Percentiles rank a stretch among this genome's conserved stretches.
These are phyloP conservation scores for Exsudoporus frostii DNA, from an alignment of 768 basidiomycete genomes.

Conservation along the genomic window DNA sequence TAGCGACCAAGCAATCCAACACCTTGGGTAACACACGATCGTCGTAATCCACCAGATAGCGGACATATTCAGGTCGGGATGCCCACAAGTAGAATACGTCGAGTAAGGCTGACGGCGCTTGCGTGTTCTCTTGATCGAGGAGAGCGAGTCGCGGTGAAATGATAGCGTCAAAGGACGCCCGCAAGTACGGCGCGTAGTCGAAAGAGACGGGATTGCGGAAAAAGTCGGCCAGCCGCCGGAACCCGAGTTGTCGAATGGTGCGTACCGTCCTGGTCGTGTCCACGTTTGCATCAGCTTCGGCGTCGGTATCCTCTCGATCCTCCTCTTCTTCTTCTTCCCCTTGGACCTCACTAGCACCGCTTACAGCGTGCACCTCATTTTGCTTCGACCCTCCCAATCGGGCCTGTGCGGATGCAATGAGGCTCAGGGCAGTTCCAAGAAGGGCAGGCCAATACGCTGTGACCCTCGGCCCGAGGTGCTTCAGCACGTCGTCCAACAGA, in stretches of 20 bases:
- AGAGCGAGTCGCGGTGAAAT: conserved; percentile 78
- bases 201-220: conserved; percentile 72
- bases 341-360: conserved; percentile 21
- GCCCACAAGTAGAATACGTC: conserved; percentile 86
- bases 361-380: conserved; percentile 20
- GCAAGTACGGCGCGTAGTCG: conserved; percentile 72
- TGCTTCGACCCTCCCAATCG: conserved; percentile 38
- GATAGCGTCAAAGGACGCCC: conserved; percentile 60
- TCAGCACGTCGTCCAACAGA: conserved; percentile 80
- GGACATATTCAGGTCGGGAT: conserved; percentile 48
- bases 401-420: conserved; percentile 64
- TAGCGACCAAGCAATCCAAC: conserved; percentile 76
- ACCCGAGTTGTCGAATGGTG: conserved; percentile 73
- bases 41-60: conserved; percentile 70
- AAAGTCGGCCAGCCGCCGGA: conserved; percentile 87
- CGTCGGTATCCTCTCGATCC: conserved; percentile 36
- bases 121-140: conserved; percentile 83
- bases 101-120: conserved; percentile 84
- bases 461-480: conserved; percentile 74
- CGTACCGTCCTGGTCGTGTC: conserved; percentile 46
- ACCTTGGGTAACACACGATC: conserved; percentile 66
- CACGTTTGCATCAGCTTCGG: conserved; percentile 34
- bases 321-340: conserved; percentile 38
- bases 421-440: conserved; percentile 61
- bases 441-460: conserved; percentile 71